Base-by-base conservation (phyloP, 805 yeast species). In the Myxozyma monticola region DNA sequence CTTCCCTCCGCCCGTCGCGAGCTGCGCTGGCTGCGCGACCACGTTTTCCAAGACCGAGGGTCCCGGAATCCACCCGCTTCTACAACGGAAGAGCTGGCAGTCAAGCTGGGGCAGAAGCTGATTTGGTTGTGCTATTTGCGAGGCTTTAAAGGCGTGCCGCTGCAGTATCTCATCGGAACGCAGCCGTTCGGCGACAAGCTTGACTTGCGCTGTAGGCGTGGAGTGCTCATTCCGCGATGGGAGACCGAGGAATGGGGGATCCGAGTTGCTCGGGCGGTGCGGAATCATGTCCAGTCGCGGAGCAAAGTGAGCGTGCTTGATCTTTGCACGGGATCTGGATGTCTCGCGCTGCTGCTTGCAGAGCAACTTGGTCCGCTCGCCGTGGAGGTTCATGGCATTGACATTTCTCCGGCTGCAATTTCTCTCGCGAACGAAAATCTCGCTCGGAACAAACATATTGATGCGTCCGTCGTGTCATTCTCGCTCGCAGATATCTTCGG, bases 191-290 rank as follows among this genome's bases (percentile, higher is more conserved):
- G 93, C 0, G 52, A 65, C 1, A 22, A 43, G 17, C 63, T 91
- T 42, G 79, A 77, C 10, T 75, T 91, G 3, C 49, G 61, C 22
- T 87, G 96, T 61, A 61, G 67, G 25, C 71, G 70, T 1, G 81
- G 81, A 0, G 97, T 88, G 1, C 69, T 91, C 52, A 90, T 91
- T 24, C 98, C 99, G 0, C 69, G 99, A 42, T 83, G 91, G 85
- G 99, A 91, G 64, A 91, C 99, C 0, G 98, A 91, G 65, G 96
- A 88, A 62, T 91, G 97, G 97, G 71, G 77, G 8, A 30, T 70
- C 6, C 30, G 35, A 15, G 12, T 45, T 21, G 47, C 56, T 26
- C 22, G 4, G 24, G 24, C 20, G 45, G 7, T 33, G 21, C 4
- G n/a, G 7, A 28, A 33, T 15, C 21, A 35, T 7, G 12, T 9